phyloP scores from a whole-genome alignment of 2,329 filamentous ascomycete species.

The Malbranchea zuffiana region DNA sequence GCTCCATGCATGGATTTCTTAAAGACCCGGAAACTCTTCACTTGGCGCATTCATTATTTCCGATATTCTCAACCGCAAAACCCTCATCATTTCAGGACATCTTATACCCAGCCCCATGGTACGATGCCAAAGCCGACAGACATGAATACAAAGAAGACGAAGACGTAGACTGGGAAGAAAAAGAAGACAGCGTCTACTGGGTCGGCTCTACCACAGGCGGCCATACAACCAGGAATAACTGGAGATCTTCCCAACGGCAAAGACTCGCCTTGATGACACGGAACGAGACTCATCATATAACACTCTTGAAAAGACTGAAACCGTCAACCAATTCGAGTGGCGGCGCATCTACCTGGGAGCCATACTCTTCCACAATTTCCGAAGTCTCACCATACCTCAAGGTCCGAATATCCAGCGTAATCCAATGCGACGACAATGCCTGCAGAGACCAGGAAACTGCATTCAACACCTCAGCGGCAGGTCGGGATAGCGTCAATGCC shows the following conservation, averaged over 20 bases:
- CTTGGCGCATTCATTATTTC: conserved; percentile 13
- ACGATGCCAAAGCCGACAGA: conserved; percentile 25
- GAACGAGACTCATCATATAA: conserved; percentile 1
- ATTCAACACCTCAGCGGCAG: conserved; percentile 19
- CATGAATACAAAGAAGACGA: conserved; percentile 31
- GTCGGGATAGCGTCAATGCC: conserved; percentile 25
- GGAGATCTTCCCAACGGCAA: conserved; percentile 41
- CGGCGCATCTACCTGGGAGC: conserved; percentile 8
- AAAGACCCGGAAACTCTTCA: conserved; percentile 7
- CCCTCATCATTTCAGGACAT: conserved; percentile 31
- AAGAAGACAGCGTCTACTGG: conserved; percentile 45
- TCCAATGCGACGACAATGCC: conserved; percentile 34
- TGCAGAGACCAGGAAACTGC: conserved; percentile 22
- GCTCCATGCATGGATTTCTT: conserved; percentile 4
- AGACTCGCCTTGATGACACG: conserved; percentile 30
- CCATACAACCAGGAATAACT: conserved; percentile 25
- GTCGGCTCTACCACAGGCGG: conserved; percentile 45
- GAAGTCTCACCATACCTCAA: conserved; percentile 27
- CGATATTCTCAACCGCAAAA: conserved; percentile 15
- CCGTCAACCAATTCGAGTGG: neutral
- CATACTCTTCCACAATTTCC: conserved; percentile 9
- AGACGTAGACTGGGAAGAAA: conserved; percentile 41
- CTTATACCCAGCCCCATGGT: conserved; percentile 41
- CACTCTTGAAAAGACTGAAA: conserved; percentile 6
- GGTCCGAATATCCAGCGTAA: conserved; percentile 37